A percentile compares a stretch with the other conserved stretches of the same genome.
Evolutionary conservation across 139 green algal species (phyloP).

Genomic region (Limnomonas spitsbergensis): DNA sequence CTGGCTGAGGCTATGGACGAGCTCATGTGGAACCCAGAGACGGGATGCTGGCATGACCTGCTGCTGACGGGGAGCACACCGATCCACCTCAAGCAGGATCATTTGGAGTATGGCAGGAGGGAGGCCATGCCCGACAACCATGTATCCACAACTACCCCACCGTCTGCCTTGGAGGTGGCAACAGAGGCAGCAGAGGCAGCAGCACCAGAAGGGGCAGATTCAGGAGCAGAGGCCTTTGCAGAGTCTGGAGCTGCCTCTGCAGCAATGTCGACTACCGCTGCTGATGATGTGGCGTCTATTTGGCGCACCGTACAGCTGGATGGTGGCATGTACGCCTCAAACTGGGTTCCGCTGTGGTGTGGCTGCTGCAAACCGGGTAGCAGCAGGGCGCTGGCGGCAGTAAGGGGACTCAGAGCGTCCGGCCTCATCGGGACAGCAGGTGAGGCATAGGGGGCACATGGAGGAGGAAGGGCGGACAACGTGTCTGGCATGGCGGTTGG

Average conservation of each 20-base stretch:
- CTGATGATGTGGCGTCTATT: too few species aligned
- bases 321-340: slow-evolving; percentile 55
- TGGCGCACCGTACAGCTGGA: too few species aligned
- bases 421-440: slow-evolving; percentile 29
- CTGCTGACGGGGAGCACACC: too few species aligned
- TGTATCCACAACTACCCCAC: too few species aligned
- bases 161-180: too few species aligned
- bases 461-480: neutral
- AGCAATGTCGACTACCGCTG: too few species aligned
- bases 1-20: slow-evolving; percentile 52
- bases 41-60: slow-evolving; percentile 71
- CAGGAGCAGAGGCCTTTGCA: too few species aligned
- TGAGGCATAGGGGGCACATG: neutral
- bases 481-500: too few species aligned
- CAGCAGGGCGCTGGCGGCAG: slow-evolving; percentile 8
- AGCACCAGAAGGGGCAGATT: neutral
- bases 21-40: slow-evolving; percentile 64
- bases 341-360: slow-evolving; percentile 85
- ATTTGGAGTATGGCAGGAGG: too few species aligned
- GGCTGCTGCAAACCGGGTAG: slow-evolving; percentile 21
- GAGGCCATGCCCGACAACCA: too few species aligned
- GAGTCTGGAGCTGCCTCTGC: too few species aligned
- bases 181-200: slow-evolving; percentile 3
- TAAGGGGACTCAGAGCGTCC: slow-evolving; percentile 33
- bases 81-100: too few species aligned